Base-by-base conservation (phyloP, 495 filamentous ascomycete species). In the Polyplosphaeria fusca region DNA sequence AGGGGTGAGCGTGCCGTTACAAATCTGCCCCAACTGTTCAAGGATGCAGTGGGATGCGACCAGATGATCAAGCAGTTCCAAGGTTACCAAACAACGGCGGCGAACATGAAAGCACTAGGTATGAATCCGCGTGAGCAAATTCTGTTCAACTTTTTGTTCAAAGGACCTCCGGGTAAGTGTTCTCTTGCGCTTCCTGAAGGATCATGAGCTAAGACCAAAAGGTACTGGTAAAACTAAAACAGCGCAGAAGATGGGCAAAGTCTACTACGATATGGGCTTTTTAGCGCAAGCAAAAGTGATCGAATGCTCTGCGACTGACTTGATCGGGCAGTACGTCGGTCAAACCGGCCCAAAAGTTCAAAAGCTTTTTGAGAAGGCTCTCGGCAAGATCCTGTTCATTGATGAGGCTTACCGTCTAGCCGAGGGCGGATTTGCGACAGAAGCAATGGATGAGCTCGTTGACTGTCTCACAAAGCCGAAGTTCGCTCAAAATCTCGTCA, bases 201-300 rank as follows among this genome's bases (percentile, higher is more conserved):
- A 11, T 28, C 32, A 47, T 13, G n/a, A 4, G n/a, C 20, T 41
- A 5, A 16, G 9, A 18, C 7, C 5, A 24, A 5, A 3, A 83
- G 82, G 87, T 1, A 89, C 86, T 2, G 87, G 87, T 12, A 91
- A 91, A 61, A 89, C 87, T 0, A 83, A 77, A 0, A 88, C 85
- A 0, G 87, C 87, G 0, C 69, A 75, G 47, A 85, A 79, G 57
- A 86, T 91, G 78, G 87, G 86, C 9, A 75, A 85, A 48, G 71
- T 91, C 0, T 90, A 80, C 64, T 89, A 87, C 59, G 81, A 89
- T 60, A 74, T 78, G 73, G 75, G 75, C 5, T 67, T 76, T 27
- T 56, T 78, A 2, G 49, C 67, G 0, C 65, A 55, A 1, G 62
- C 61, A 4, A 66, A 71, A 25, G 67, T 76, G 0, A 60, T 74